Base-by-base conservation (phyloP, 2,329 filamentous ascomycete genomes). In the Arthrocladium fulminans region DNA sequence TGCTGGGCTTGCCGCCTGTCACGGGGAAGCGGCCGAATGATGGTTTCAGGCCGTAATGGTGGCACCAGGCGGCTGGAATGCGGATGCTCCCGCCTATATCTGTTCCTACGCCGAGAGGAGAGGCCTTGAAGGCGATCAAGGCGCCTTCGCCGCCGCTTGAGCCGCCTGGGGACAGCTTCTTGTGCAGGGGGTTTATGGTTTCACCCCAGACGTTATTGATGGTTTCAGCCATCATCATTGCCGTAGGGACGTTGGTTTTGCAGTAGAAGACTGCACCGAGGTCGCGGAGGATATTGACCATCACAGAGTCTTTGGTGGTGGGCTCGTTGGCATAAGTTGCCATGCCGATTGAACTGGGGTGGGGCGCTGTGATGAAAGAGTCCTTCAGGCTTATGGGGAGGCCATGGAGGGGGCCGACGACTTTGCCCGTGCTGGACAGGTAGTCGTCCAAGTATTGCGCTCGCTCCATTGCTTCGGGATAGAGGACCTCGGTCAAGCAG, bases 361-460 rank as follows among this genome's bases (percentile, higher is more conserved):
- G 60, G 17, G 53, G 53, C 15, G 53, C 48, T 10, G 51, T 55
- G 12, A 59, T 45, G 43, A 59, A 56, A 19, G 51, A 57, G 45
- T 59, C 56, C 59, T 88, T 88, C 40, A 88, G 71, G 0, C 80
- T 78, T 39, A 73, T 63, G 1, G 65, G 63, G 12, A 71, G 53
- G 61, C 81, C 84, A 61, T 87, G 83, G 1, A 88, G 70, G 1
- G 83, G 81, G 0, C 84, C 84, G 30, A 74, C 64, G 0, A 71
- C 62, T 52, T 67, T 65, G 20, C 30, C 70, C 61, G 53, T 72
- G 63, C 17, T 70, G 60, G 63, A 54, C 3, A 76, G 66, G 49
- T 78, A 67, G 1, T 71, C 65, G 57, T 81, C 77, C 0, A 79
- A 67, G 30, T 71, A 64, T 53, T 72, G 70, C 2, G 77, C 76